phyloP scores from a whole-genome alignment of 2,329 filamentous ascomycete genomes.

The Gremmenia infestans region DNA sequence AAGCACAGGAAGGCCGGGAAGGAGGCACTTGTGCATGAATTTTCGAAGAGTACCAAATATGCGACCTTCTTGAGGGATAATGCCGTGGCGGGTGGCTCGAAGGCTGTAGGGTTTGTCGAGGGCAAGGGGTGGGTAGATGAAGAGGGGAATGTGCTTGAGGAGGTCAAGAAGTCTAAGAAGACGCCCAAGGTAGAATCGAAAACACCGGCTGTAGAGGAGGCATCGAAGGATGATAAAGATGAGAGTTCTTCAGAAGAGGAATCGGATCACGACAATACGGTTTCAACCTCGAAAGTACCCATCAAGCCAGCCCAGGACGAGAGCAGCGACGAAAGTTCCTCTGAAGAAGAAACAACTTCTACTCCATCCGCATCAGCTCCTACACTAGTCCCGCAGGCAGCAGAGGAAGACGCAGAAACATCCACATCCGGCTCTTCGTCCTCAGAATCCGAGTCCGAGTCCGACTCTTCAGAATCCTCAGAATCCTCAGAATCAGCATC shows the following conservation, averaged over 20 bases:
- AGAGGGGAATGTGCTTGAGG: constrained; percentile 70
- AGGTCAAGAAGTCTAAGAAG: constrained; percentile 27
- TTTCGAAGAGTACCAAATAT: constrained; percentile 76
- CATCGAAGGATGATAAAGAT: constrained; percentile 10
- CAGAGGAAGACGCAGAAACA: constrained; percentile 13
- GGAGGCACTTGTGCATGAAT: constrained; percentile 78
- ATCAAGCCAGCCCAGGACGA: neutral
- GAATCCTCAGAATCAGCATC: constrained; percentile 6
- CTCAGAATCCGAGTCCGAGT: constrained; percentile 9
- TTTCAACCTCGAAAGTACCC: neutral
- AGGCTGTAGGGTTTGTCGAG: constrained; percentile 66
- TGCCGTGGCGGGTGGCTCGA: constrained; percentile 38
- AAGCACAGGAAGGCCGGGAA: constrained; percentile 56
- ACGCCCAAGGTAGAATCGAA: neutral
- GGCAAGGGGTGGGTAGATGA: constrained; percentile 86
- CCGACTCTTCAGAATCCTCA: constrained; percentile 6
- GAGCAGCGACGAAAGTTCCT: constrained; percentile 21
- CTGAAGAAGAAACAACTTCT: constrained; percentile 13
- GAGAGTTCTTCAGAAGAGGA: constrained; percentile 27
- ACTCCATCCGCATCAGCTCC: neutral
- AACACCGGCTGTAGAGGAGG: constrained; percentile 22
- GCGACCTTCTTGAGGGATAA: constrained; percentile 71
- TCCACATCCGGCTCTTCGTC: constrained; percentile 21
- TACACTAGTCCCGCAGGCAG: neutral
- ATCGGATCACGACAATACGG: constrained; percentile 5